Evolutionary conservation across 805 yeast genomes (phyloP), one percentile per base, ranked within the genome.

Genomic region (Kurtzmaniella cleridarum): DNA sequence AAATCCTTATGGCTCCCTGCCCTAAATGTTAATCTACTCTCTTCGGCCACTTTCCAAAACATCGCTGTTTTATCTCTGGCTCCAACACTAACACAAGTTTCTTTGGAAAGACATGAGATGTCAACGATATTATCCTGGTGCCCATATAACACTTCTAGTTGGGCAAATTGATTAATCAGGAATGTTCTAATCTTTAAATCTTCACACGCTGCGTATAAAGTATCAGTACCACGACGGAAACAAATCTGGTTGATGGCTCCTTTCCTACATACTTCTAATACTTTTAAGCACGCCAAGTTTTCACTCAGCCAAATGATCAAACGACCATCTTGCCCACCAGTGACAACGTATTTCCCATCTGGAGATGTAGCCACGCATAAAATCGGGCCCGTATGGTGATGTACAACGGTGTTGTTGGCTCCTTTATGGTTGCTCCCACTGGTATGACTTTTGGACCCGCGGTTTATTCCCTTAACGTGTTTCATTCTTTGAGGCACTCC

Each of bases 1-100:
- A 76, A 73, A 49, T 64, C 77, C 35, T 60, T 67, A 12, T 61
- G 62, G 53, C 88, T 96, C 42, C 95, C 95, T 44, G 95, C 96
- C 56, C 96, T 76, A 60, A 91, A 91, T 0, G 96, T 89, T 52
- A 93, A 75, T 55, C 97, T 78, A 1, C 95, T 80, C 64, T 93
- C 98, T 53, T 93, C 98, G 18, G 95, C 79, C 48, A 93, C 88
- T 59, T 93, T 93, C 98, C 98, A 93, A 51, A 86, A 69, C 82
- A 95, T 84, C 8, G 91, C 96, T 4, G 96, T 86, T 53, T 95
- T 81, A 63, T 93, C 98, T 51, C 98, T 78, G 3, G 95, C 74
- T 13, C 98, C 98, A 26, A 91, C 98, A 18, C 95, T 87, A 13
- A 93, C 90, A 69, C 98, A 93, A 42, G 96, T 78, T 55, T 93